Base-by-base conservation (phyloP, 352 stramenopile species). In the Phytophthora constricta region DNA sequence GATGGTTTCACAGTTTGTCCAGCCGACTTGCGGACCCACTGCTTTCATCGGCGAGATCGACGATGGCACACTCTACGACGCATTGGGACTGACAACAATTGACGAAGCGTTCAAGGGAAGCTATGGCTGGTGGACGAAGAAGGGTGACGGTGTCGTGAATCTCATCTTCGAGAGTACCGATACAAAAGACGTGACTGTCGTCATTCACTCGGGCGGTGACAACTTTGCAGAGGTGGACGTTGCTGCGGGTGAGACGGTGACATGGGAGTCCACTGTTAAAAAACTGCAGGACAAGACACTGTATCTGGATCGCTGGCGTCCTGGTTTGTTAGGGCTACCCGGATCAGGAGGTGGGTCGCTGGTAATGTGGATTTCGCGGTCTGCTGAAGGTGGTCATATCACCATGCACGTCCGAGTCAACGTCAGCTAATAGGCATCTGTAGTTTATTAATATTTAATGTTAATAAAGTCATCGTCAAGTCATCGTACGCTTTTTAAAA, bases 221-320 rank as follows among this genome's bases (percentile, higher is more conserved):
- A 52, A 74, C n/a, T 68, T 79, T 14, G 59, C 56, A 14, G 34
- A 84, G 17, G 76, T 86, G 9, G 41, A 75, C 11, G 72, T 86
- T 9, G 68, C 65, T 5, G 68, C 65, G 20, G 72, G 74, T 7
- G 27, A 46, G 22, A 86, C 58, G 0, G 74, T 72, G 42, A 61
- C 53, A 0, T 86, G 77, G 77, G 72, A 74, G 20, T 69, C 70
- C 9, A 72, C 49, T 3, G 58, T 86, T 13, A 34, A 62, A 0
- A 59, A 70, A 7, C 64, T 86, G 33, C 61, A 83, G 49, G 74
- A 86, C 50, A 82, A 82, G 59, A 85, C 70, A 0, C 11, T 87
- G 58, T 87, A 87, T 60, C 26, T 87, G 26, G 78, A 87, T 60
- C 78, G 78, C 26, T 87, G 76, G 78, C 78, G 78, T 42, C 76